Evolutionary conservation across 2,329 filamentous ascomycete species (phyloP).

Genomic region (Colletotrichum graminicola): DNA sequence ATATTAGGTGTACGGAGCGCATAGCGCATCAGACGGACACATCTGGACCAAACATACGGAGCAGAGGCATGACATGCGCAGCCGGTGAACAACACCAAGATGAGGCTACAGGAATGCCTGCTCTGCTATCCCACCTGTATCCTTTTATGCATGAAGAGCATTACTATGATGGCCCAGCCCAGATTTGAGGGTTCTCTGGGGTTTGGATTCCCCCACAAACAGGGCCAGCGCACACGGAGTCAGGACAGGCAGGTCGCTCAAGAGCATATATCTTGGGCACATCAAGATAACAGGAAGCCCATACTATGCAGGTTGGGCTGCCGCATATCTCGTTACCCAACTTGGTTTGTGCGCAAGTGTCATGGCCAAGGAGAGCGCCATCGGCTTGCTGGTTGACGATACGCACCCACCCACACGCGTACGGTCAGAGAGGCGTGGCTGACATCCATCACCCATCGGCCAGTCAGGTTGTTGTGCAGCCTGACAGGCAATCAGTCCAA

Average conservation of each 20-base stretch:
- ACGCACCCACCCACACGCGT: not conserved
- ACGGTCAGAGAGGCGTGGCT: not conserved
- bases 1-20: slow-evolving; percentile 6
- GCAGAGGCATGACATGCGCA: slow-evolving; percentile 12
- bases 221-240: slow-evolving; percentile 2
- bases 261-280: not conserved
- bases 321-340: slow-evolving; percentile 1
- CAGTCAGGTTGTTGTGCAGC: not conserved
- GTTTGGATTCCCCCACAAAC: not conserved
- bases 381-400: slow-evolving; percentile 15
- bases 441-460: not conserved
- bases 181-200: not conserved
- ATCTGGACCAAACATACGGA: not conserved
- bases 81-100: too few species aligned
- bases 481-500: slow-evolving; percentile 12
- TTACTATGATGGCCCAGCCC: not conserved
- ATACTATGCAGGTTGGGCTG: not conserved
- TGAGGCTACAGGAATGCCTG: slow-evolving; percentile 11
- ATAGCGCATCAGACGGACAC: not conserved
- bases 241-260: slow-evolving; percentile 15
- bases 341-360: not conserved
- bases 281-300: not conserved
- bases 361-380: slow-evolving; percentile 7
- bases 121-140: slow-evolving; percentile 1
- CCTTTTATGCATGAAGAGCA: slow-evolving; percentile 23